Base-by-base conservation (phyloP, 371 early-diverging fungal species). In the Zychaea mexicana region DNA sequence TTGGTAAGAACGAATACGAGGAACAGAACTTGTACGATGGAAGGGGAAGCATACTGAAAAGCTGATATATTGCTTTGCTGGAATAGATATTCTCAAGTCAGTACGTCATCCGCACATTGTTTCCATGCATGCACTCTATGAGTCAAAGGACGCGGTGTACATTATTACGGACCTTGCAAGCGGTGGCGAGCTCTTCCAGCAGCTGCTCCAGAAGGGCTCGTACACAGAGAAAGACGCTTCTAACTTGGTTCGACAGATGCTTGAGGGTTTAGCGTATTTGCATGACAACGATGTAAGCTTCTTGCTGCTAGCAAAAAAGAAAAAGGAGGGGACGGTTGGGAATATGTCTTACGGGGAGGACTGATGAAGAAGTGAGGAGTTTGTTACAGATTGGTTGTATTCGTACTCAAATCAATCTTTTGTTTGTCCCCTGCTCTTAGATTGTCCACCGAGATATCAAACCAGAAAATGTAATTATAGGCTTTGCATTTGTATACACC, bases 401-500 rank as follows among this genome's bases (percentile, higher is more conserved):
- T 15, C 15, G n/a, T 39, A 3, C 10, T 42, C 15, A 42, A 8
- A 12, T 33, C 5, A 33, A 5, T 33, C n/a, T 42, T 42, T 42
- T 42, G n/a, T 42, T 42, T 1, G n/a, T 42, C 3, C n/a, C 13
- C 42, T 17, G n/a, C 13, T 17, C 13, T 8, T 33, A 81, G 81
- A 90, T 95, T 67, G 94, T 92, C 27, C 95, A 96, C 66, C 82
- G 97, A 70, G 94, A 94, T 71, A 77, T 94, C 57, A 94, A 94
- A 70, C 90, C 92, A 57, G 94, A 94, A 72, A 94, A 93, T 73
- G 81, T 81, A 72, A 62, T 62, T 15, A 8, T 55, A 0, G 15
- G 15, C n/a, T n/a, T n/a, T n/a, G n/a, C n/a, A n/a, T n/a, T n/a
- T n/a, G n/a, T n/a, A n/a, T n/a, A n/a, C n/a, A n/a, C n/a, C n/a